Base-by-base conservation (phyloP, 2,329 filamentous ascomycete species). In the Claviceps sp. region DNA sequence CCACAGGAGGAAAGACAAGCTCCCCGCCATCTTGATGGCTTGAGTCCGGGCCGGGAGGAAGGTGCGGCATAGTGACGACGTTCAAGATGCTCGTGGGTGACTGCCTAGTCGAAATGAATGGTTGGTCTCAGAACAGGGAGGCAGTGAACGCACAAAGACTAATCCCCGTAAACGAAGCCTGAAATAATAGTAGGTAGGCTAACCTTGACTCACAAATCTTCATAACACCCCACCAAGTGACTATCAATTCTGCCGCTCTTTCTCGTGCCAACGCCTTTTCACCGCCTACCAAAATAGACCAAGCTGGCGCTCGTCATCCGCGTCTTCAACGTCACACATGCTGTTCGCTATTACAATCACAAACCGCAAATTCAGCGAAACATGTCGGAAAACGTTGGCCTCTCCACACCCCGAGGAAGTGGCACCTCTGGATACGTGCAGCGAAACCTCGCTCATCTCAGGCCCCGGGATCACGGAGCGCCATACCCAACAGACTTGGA, bases 381-480 rank as follows among this genome's bases (percentile, higher is more conserved):
- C 60, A 97, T 97, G 93, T 93, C 90, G 55, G 89, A 93, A 59
- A 98, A 98, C 73, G 93, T 98, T 64, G 94, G 93, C 53, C 88
- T 98, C 62, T 83, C 85, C 53, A 98, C 93, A 4, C 93, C 93
- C 3, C 85, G 93, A 63, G 93, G 93, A 59, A 95, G 87, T 65
- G 93, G 93, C 47, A 98, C 93, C 53, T 97, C 91, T 1, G 93
- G 93, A 65, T 97, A 97, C 67, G 91, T 98, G 52, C 91, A 97
- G 71, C 88, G 89, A 68, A 98, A 97, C 73, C 81, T 89, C 39
- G 93, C 93, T 17, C 84, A 91, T 65, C 82, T 96, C 60, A 82
- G 79, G 64, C 89, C 87, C 34, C 89, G 91, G 70, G 89, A 95
- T 71, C 79, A 81, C 61, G 77, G 74, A 54, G 82, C 83, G 17